Conservation (phyloP, 2,329 filamentous ascomycete genomes). For the Clathrospora elynae region DNA sequence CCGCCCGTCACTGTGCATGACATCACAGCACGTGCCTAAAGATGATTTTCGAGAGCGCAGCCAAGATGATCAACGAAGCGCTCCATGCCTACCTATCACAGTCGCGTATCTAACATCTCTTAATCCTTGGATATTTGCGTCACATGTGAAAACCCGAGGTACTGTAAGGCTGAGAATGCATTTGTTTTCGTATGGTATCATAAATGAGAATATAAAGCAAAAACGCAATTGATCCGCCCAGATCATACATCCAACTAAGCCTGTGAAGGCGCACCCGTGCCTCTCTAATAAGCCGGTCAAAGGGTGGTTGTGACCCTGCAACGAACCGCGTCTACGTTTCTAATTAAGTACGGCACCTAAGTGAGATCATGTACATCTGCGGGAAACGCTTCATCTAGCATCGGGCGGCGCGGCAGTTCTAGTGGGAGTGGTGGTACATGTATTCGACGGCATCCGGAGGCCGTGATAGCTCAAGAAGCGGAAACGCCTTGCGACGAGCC, state of each 20-base stretch:
- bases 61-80: no score
- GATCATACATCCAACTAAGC: slow-evolving; percentile 16
- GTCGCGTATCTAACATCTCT: no score
- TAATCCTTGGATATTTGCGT: no score
- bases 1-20: slow-evolving; percentile 21
- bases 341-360: slow-evolving; percentile 10
- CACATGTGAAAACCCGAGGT: not conserved
- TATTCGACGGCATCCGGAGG: no score
- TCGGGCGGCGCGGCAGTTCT: slow-evolving; percentile 23
- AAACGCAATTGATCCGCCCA: slow-evolving; percentile 7
- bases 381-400: not conserved
- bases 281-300: slow-evolving; percentile 15
- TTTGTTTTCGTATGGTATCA: slow-evolving; percentile 41
- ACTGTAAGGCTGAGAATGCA: slow-evolving; percentile 21
- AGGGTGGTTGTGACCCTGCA: slow-evolving; percentile 10
- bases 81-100: no score
- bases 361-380: slow-evolving; percentile 2
- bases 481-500: slow-evolving; percentile 30
- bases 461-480: slow-evolving; percentile 26
- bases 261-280: slow-evolving; percentile 27
- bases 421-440: slow-evolving; percentile 19
- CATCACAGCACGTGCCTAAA: slow-evolving; percentile 23
- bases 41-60: no score
- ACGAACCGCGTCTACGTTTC: slow-evolving; percentile 10
- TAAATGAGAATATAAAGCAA: slow-evolving; percentile 20